Base-by-base conservation (phyloP, 148 eudicot species). In the Vaccinium corymbosum region DNA sequence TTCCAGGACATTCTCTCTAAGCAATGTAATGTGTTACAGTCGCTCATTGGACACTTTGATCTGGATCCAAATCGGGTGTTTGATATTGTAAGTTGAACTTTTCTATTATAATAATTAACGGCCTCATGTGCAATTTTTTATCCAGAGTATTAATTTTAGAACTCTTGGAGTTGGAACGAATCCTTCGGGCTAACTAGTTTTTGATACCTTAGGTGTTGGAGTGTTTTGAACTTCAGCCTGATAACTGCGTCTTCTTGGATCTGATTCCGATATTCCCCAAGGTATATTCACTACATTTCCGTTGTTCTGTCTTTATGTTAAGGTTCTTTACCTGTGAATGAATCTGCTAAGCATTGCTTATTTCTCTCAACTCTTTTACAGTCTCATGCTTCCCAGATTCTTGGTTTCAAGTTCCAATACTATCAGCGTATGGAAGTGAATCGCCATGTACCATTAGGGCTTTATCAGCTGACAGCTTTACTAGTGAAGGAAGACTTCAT, bases 51-150 rank as follows among this genome's bases (percentile, higher is more conserved):
- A 51, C 99, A 97, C 89, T 97, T 97, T 81, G 98, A 97, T 90
- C 89, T 97, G 89, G 99, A 97, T 84, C 99, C 99, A 9, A 97
- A 95, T 75, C 99, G 98, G 56, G 99, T 97, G 68, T 97, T 95
- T 89, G 99, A 97, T 86, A 94, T 94, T 85, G 99, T 97, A 91
- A 95, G 99, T 88, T 85, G 42, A 38, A 32, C 61, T 74, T 75
- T n/a, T 79, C 32, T 55, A 7, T 77, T 76, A 48, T 50, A 7
- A 64, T 64, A 20, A 74, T 50, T 86, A 51, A 56, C 25, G 8
- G 59, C 22, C 71, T 81, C 17, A 29, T 73, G 53, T 52, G 19
- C 32, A 10, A 35, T 64, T 83, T 83, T 46, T 83, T 50, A 2
- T 6, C 9, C 7, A 6, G 46, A 51, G 68, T 77, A 27, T 7